Percentiles rank a stretch among this genome's conserved stretches.
These are phyloP conservation scores for Phytopythium helicoides DNA, from an alignment of 352 stramenopile genomes.

Conservation along the genomic window DNA sequence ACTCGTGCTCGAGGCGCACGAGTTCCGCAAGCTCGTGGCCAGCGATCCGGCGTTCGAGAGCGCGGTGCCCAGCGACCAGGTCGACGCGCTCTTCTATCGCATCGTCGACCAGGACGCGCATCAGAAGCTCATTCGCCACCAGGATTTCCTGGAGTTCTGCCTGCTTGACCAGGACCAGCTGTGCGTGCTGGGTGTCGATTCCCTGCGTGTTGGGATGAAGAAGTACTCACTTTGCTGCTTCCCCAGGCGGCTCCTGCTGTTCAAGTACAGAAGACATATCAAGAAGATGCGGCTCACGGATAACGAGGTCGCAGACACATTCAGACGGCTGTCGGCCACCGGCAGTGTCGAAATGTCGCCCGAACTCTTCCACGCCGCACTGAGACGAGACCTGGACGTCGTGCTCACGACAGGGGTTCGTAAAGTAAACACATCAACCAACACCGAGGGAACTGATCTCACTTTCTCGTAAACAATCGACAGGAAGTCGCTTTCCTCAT, in stretches of 20 bases:
- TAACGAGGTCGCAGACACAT: conserved; percentile 77
- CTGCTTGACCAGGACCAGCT: conserved; percentile 76
- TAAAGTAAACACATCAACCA: not conserved
- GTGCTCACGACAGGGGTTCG: conserved; percentile 74
- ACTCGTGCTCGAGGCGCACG: conserved; percentile 58
- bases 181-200: conserved; percentile 24
- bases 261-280: conserved; percentile 67
- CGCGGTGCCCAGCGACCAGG: conserved; percentile 63
- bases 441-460: no score
- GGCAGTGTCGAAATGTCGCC: conserved; percentile 41
- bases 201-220: not conserved
- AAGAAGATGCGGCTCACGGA: conserved; percentile 64
- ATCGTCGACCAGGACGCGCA: conserved; percentile 48
- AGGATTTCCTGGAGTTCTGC: conserved; percentile 83
- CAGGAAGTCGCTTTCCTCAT: conserved; percentile 72
- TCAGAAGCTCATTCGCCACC: conserved; percentile 48
- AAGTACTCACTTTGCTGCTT: conserved; percentile 1
- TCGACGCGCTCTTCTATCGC: conserved; percentile 74
- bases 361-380: conserved; percentile 58
- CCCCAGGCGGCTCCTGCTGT: conserved; percentile 63
- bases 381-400: conserved; percentile 72
- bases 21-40: conserved; percentile 75
- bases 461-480: not conserved
- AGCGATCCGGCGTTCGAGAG: conserved; percentile 77
- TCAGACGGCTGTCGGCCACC: conserved; percentile 44